Evolutionary conservation across 805 yeast species (phyloP), one percentile per base, ranked within the genome.

Genomic region (Yarrowia sp.): DNA sequence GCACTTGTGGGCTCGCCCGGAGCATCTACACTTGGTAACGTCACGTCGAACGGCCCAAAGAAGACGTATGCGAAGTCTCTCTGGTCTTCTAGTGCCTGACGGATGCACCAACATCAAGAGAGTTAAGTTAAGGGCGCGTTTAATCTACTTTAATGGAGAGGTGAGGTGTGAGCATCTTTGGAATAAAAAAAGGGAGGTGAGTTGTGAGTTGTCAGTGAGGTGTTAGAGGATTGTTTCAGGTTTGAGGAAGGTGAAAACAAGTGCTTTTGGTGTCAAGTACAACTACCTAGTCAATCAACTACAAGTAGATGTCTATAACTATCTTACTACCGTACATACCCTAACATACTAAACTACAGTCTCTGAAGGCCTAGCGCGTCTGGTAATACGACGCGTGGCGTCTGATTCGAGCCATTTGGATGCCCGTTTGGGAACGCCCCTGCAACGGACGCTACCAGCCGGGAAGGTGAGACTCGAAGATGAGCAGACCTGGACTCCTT

Each of bases 341-440:
- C n/a, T n/a, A n/a, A n/a, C n/a, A n/a, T n/a, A n/a, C n/a, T n/a
- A n/a, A n/a, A n/a, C n/a, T n/a, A n/a, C n/a, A n/a, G n/a, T n/a
- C n/a, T n/a, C n/a, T n/a, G n/a, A n/a, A n/a, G n/a, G n/a, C n/a
- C n/a, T n/a, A n/a, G n/a, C n/a, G n/a, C n/a, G n/a, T n/a, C n/a
- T n/a, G n/a, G n/a, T n/a, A 7, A 8, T 15, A 40, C n/a, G 15
- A 49, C 55, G 55, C 39, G 39, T 33, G 39, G 24, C 17, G 2
- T 42, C n/a, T 33, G 38, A 33, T 20, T 55, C 9, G 61, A 40
- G 61, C 46, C 61, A 55, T 55, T 55, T 55, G 61, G 12, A 55
- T 55, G 61, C 61, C 61, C 36, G 13, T 20, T n/a, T 24, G 44
- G 60, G 60, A 53, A 39, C 3, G 42, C 14, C 33, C 20, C 14